phyloP scores from a whole-genome alignment of 2,329 filamentous ascomycete genomes.

The Ceratocystiopsis sp. region DNA sequence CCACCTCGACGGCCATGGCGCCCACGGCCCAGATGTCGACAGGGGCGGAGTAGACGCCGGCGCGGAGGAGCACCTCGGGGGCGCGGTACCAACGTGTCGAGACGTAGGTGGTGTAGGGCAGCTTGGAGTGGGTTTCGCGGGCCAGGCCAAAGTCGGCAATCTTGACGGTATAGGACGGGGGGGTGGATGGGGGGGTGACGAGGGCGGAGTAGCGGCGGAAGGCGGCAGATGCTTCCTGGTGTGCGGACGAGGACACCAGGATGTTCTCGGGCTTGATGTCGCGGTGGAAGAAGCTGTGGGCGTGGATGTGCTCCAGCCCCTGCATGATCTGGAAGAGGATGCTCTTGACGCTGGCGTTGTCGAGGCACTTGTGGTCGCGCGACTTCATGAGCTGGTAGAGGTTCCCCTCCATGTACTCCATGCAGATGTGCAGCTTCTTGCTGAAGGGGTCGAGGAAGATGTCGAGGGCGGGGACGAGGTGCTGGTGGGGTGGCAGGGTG shows the following conservation, averaged over 20 bases:
- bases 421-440: conserved; percentile 92
- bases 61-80: conserved; percentile 81
- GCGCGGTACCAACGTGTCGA: conserved; percentile 97
- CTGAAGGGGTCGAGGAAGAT: conserved; percentile 95
- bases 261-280: conserved; percentile 99
- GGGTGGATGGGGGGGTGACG: conserved; percentile 87
- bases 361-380: conserved; percentile 83
- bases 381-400: conserved; percentile 98
- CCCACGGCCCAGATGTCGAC: conserved; percentile 98
- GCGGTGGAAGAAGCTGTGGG: conserved; percentile 93
- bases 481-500: conserved; percentile 70
- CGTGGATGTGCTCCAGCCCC: conserved; percentile 91
- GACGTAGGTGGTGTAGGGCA: conserved; percentile 95
- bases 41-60: conserved; percentile 90
- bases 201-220: conserved; percentile 87
- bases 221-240: conserved; percentile 62
- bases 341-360: conserved; percentile 87
- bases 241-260: conserved; percentile 79
- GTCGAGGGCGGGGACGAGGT: conserved; percentile 92
- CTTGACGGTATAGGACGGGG: conserved; percentile 88
- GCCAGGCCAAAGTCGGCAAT: conserved; percentile 96
- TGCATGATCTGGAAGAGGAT: conserved; percentile 95
- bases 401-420: conserved; percentile 99
- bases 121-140: conserved; percentile 90
- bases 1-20: conserved; percentile 96